Percentiles rank a stretch among this genome's conserved stretches.
Evolutionary conservation across 805 yeast genomes (phyloP).

Genomic region (Kuraishia capsulata): DNA sequence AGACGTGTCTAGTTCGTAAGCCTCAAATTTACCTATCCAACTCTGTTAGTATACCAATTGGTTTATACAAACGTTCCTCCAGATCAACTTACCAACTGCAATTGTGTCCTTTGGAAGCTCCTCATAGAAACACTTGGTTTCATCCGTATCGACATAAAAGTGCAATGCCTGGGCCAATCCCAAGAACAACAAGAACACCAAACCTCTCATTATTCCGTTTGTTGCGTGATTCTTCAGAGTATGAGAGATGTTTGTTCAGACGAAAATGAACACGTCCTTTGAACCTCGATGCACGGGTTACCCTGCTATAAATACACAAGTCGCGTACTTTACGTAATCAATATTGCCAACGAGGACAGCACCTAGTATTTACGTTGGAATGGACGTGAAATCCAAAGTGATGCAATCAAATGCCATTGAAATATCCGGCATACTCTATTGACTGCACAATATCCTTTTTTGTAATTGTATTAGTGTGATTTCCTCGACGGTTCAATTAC

Average conservation of each 20-base stretch:
- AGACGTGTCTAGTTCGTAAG: constrained; percentile 46
- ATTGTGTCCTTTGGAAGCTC: constrained; percentile 72
- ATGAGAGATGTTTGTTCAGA: no score
- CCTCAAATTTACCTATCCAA: constrained; percentile 44
- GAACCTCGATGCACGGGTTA: neutral
- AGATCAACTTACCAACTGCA: constrained; percentile 48
- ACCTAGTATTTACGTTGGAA: no score
- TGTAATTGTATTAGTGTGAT: no score
- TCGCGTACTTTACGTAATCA: neutral
- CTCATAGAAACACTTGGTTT: constrained; percentile 75
- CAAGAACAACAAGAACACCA: constrained; percentile 8
- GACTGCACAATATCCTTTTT: no score
- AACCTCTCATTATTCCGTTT: neutral
- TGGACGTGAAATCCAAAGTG: no score
- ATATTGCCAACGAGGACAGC: no score
- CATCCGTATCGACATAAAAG: constrained; percentile 70
- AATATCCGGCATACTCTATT: no score
- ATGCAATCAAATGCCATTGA: no score
- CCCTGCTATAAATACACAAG: neutral
- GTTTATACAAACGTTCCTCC: neutral
- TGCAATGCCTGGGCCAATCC: constrained; percentile 44
- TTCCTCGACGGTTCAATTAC: no score
- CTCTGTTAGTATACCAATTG: neutral
- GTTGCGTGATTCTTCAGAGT: neutral
- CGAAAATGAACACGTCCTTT: neutral